These are phyloP conservation scores for Pueraria montana DNA, from an alignment of 306 rosid species.

Conservation along the genomic window DNA sequence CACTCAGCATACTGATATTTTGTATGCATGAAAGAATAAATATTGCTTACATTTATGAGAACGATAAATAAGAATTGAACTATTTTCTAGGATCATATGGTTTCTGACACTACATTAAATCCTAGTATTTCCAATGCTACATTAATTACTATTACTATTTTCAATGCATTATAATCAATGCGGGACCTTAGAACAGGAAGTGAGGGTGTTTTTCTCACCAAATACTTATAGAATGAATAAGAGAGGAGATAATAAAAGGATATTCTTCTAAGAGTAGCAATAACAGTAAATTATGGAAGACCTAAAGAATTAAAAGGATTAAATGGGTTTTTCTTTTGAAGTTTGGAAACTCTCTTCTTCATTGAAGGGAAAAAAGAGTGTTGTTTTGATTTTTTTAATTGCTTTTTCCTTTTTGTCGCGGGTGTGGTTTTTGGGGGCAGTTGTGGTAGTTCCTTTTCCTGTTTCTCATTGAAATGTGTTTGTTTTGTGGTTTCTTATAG, in stretches of 20 bases:
- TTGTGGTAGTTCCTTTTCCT: neutral
- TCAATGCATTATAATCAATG: too few species aligned
- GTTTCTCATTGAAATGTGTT: neutral
- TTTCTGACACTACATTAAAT: too few species aligned
- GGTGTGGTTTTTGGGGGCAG: too few species aligned
- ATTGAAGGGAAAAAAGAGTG: neutral
- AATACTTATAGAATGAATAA: neutral
- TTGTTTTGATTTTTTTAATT: too few species aligned
- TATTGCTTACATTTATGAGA: neutral
- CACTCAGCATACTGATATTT: neutral
- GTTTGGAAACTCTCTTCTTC: neutral
- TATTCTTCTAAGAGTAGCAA: neutral
- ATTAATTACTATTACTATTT: too few species aligned
- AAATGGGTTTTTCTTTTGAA: neutral
- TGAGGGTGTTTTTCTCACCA: too few species aligned
- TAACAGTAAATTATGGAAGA: neutral
- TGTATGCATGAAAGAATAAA: neutral
- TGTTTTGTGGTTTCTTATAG: neutral
- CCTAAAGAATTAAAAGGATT: neutral
- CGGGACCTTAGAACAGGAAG: too few species aligned
- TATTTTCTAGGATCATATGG: neutral
- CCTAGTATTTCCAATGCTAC: too few species aligned
- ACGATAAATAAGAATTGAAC: neutral
- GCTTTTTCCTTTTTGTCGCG: neutral
- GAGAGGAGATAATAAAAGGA: neutral